Base-by-base conservation (phyloP, 306 rosid genomes). In the Lotus japonicus region DNA sequence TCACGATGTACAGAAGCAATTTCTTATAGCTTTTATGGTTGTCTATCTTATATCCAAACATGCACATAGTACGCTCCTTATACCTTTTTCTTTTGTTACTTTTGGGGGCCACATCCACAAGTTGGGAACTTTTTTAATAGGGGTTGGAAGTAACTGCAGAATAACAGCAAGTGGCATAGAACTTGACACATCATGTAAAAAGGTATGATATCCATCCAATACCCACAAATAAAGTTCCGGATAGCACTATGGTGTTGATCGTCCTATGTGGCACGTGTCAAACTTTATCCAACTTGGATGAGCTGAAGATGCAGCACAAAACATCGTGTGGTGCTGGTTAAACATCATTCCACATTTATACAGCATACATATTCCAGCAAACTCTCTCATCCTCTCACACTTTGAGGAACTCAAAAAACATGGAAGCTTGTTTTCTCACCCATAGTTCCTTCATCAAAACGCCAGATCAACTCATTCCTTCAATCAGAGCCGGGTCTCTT, bases 361-460 rank as follows among this genome's bases (percentile, higher is more conserved):
- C 68, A 5, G 14, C 41, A 26, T 64, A 21, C 26, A 64, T 58
- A 38, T 26, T 71, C 65, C 67, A 33, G 42, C 66, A 1, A 35
- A 39, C 35, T 65, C 42, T 48, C 66, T 52, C 44, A 14, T 50
- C 69, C 9, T 36, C 28, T 31, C 77, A 26, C 50, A 57, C 41
- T 35, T 28, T 28, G 43, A 61, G n/a, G 6, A 43, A 18, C 64
- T 54, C 53, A 52, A 23, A 35, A 36, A 70, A 35, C 79, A 87
- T 90, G 96, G 99, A 90, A 66, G 92, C 97, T 81, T 77, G 89
- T 55, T 85, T 86, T 49, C 79, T 85, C 73, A 64, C 84, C 67
- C 79, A 90, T 28, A 81, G 77, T 73, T 79, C 85, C 70, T 79
- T 88, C 85, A 70, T 73, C 65, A 89, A 75, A 66, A 17, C 81